A percentile compares a stretch with the other conserved stretches of the same genome.
These are phyloP conservation scores for Collybia mongolica DNA, from an alignment of 768 basidiomycete species.

Conservation along the genomic window DNA sequence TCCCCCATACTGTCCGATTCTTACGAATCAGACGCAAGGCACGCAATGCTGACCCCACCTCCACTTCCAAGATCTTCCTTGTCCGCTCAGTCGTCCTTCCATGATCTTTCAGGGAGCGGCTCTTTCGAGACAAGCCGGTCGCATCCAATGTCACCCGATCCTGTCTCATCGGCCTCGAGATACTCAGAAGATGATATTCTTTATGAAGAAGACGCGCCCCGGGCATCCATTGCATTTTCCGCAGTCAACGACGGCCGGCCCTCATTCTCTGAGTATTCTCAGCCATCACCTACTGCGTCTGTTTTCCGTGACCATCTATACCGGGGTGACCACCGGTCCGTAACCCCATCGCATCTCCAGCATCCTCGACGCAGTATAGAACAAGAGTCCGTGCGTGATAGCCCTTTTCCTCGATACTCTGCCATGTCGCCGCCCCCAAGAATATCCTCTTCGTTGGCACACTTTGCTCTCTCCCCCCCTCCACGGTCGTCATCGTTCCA, in stretches of 20 bases:
- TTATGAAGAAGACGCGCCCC: constrained; percentile 26
- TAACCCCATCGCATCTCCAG: constrained; percentile 22
- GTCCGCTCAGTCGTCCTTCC: constrained; percentile 26
- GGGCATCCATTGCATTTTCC: constrained; percentile 54
- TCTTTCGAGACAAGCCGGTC: constrained; percentile 22
- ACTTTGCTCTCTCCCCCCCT: constrained; percentile 58
- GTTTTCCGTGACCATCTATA: constrained; percentile 69
- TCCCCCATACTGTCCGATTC: constrained; percentile 51
- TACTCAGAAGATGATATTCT: constrained; percentile 36
- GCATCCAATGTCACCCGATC: constrained; percentile 13
- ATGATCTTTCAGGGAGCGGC: constrained; percentile 16
- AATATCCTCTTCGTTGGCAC: constrained; percentile 59
- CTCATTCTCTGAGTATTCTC: constrained; percentile 67
- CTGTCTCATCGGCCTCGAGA: constrained; percentile 25
- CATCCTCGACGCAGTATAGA: constrained; percentile 25
- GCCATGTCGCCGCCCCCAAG: constrained; percentile 60
- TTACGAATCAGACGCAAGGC: constrained; percentile 31
- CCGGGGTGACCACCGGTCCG: constrained; percentile 18
- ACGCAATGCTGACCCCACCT: constrained; percentile 41
- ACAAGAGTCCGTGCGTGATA: constrained; percentile 21
- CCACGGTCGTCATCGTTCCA: constrained; percentile 37
- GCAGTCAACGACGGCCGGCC: constrained; percentile 41
- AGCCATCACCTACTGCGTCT: constrained; percentile 74
- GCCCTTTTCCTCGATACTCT: constrained; percentile 32
- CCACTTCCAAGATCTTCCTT: constrained; percentile 29